Conservation (phyloP, 108 stramenopile species). For the Parmales sp. region DNA sequence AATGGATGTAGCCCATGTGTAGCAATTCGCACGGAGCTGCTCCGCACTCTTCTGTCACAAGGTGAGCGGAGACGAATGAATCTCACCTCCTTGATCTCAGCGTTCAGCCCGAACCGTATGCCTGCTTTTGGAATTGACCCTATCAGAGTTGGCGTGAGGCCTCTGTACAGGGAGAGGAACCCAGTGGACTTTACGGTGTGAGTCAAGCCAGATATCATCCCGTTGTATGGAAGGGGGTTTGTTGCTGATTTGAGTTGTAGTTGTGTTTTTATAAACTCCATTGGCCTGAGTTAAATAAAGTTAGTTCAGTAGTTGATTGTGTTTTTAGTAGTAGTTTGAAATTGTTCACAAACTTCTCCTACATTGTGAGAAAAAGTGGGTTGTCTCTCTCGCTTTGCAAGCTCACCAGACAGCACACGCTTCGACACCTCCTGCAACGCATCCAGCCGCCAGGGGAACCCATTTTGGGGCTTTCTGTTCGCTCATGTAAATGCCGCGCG, state of each 20-base stretch:
- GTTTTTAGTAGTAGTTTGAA: no score
- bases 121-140: slow-evolving; percentile 89
- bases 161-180: slow-evolving; percentile 37
- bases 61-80: no score
- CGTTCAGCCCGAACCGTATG: slow-evolving; percentile 91
- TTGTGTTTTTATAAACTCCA: slow-evolving; percentile 88
- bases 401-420: no score
- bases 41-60: no score
- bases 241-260: slow-evolving; percentile 56
- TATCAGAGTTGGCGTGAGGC: slow-evolving; percentile 78
- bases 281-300: slow-evolving; percentile 89
- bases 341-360: no score
- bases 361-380: no score
- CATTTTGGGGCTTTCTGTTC: no score
- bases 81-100: slow-evolving; percentile 29
- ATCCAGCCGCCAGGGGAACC: slow-evolving; percentile 4
- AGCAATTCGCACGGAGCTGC: background rate
- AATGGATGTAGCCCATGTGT: no score
- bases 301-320: no score
- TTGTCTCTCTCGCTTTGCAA: no score
- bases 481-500: no score
- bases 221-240: slow-evolving; percentile 56
- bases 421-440: slow-evolving; percentile 33
- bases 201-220: slow-evolving; percentile 66
- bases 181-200: slow-evolving; percentile 76